Base-by-base conservation (phyloP, 306 rosid genomes). In the Hippophae gyantsensis region DNA sequence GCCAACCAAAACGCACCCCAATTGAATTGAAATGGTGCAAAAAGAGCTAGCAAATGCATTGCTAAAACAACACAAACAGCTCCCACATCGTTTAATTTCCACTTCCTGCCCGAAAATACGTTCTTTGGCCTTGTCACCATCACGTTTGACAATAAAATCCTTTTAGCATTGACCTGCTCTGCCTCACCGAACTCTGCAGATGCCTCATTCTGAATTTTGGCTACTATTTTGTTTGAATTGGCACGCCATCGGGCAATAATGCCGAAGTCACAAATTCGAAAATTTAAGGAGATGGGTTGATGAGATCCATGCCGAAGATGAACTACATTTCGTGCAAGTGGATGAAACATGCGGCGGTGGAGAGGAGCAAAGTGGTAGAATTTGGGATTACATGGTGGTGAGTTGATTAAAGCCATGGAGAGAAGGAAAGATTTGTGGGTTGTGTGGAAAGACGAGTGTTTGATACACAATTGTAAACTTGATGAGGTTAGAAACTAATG, bases 11-110 rank as follows among this genome's bases (percentile, higher is more conserved):
- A 69, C 32, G 87, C 84, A 42, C 62, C 57, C 94, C 84, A 87
- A 67, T 70, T 84, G 89, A 82, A 81, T 1, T 79, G 76, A 52
- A 90, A 87, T 8, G 97, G 97, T 0, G 97, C 94, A 13, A 87
- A 76, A 23, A 90, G 74, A 40, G 77, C 60, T 9, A 90, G 76
- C 8, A 69, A 68, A 72, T 90, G 97, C 80, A 86, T 81, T 41
- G 76, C 58, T 61, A 74, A 58, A 7, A 87, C 96, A 50, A 90
- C 85, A 9, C 72, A 77, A 44, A 74, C 78, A 58, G 86, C 84
- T 6, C 67, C 84, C 60, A 87, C 10, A 64, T 87, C 97, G 82
- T 60, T 6, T 5, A 76, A 27, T 27, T 38, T 90, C 95, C 95
- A 90, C 68, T 82, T 81, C 67, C 95, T 85, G 7, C 89, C 85